phyloP scores from a whole-genome alignment of 2,329 filamentous ascomycete species.

The Neonectria hederae region DNA sequence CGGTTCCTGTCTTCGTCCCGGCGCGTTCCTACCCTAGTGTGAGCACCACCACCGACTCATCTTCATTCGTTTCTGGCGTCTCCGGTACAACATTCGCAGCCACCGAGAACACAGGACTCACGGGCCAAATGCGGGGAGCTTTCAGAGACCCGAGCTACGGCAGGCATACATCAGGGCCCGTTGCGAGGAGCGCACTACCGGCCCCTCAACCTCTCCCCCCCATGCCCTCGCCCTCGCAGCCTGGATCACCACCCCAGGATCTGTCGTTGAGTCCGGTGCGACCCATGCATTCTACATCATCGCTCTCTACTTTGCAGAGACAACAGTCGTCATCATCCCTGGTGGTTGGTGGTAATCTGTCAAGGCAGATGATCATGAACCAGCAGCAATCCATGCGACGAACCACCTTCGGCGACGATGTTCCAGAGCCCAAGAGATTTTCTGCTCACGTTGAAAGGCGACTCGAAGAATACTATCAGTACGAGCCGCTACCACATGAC shows the following conservation, averaged over 20 bases:
- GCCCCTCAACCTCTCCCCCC: conserved; percentile 37
- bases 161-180: conserved; percentile 23
- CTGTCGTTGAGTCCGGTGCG: conserved; percentile 29
- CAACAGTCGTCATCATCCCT: conserved; percentile 35
- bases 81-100: conserved; percentile 48
- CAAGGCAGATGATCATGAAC: conserved; percentile 56
- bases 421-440: conserved; percentile 56
- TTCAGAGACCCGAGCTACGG: conserved; percentile 34
- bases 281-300: conserved; percentile 37
- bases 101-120: conserved; percentile 40
- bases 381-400: conserved; percentile 54
- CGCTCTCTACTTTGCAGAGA: conserved; percentile 35
- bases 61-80: conserved; percentile 45
- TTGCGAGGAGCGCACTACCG: conserved; percentile 21
- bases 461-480: conserved; percentile 63
- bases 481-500: conserved; percentile 58
- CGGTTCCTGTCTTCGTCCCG: conserved; percentile 37
- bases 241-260: conserved; percentile 37
- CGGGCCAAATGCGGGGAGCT: conserved; percentile 33
- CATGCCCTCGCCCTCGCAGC: conserved; percentile 25
- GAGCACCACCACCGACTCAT: conserved; percentile 34
- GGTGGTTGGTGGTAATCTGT: conserved; percentile 42
- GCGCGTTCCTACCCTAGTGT: conserved; percentile 34
- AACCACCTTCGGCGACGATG: conserved; percentile 51
- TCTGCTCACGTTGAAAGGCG: conserved; percentile 60